A percentile compares a stretch with the other conserved stretches of the same genome.
These are phyloP conservation scores for Akebia trifoliata DNA, from an alignment of 164 flowering plant species.

Conservation along the genomic window DNA sequence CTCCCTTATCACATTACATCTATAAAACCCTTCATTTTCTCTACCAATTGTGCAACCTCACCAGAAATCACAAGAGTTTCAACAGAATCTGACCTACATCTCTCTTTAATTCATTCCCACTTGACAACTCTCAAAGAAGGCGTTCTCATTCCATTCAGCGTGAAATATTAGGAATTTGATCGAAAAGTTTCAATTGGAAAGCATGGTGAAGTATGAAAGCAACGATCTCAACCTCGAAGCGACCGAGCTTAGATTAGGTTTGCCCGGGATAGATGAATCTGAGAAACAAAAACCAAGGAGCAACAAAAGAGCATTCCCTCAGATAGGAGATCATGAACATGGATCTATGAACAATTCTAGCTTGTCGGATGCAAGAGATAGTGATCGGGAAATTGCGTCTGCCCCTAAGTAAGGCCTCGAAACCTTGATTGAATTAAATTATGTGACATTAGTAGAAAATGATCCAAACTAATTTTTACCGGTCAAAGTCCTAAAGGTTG, in stretches of 20 bases:
- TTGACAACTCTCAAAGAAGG: too few species aligned
- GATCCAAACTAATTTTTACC: too few species aligned
- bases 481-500: too few species aligned
- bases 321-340: slow-evolving; percentile 15
- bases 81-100: background rate
- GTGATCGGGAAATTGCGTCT: slow-evolving; percentile 31
- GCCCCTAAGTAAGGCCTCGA: slow-evolving; percentile 39
- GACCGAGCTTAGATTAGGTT: slow-evolving; percentile 60
- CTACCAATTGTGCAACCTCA: background rate
- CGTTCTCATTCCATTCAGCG: too few species aligned
- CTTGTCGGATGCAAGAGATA: slow-evolving; percentile 14
- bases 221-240: slow-evolving; percentile 53
- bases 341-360: slow-evolving; percentile 7
- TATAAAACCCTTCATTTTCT: slow-evolving; percentile 4
- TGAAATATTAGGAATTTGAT: too few species aligned
- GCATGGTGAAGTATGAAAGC: slow-evolving; percentile 16
- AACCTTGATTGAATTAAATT: too few species aligned
- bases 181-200: too few species aligned
- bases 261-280: slow-evolving; percentile 38
- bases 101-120: too few species aligned
- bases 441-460: too few species aligned
- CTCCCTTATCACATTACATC: slow-evolving; percentile 1
- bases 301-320: slow-evolving; percentile 39
- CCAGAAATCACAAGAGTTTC: background rate
- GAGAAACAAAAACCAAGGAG: slow-evolving; percentile 22